Percentiles rank a stretch among this genome's conserved stretches.
Conservation (phyloP, 768 basidiomycete species). For the Termitomyces sp. region DNA sequence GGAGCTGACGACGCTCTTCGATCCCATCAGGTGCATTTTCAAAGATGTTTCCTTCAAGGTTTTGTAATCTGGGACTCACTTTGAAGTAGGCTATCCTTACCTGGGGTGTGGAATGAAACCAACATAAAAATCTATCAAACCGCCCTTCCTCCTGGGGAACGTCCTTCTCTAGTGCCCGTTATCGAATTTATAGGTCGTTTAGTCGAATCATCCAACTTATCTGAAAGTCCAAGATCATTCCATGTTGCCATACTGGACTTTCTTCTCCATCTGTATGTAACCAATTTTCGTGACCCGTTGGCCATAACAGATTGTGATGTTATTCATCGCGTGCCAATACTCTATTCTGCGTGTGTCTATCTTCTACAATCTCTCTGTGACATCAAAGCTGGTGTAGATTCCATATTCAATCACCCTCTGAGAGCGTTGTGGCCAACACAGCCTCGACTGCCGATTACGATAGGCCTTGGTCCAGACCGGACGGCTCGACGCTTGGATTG, state of each 20-base stretch:
- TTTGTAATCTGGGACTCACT: no score
- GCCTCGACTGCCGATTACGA: conserved; percentile 2
- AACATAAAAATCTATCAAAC: no score
- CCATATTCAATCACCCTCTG: conserved; percentile 5
- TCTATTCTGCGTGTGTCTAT: conserved; percentile 2
- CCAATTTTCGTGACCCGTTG: conserved; percentile 9
- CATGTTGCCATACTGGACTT: conserved; percentile 6
- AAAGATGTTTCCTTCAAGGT: no score
- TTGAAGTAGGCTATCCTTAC: no score
- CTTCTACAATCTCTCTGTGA: conserved; percentile 1
- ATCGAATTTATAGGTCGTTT: no score
- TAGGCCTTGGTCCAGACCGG: background rate
- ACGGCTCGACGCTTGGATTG: background rate
- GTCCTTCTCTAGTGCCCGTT: no score
- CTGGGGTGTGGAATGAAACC: no score
- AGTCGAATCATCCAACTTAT: no score
- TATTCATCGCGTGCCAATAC: background rate
- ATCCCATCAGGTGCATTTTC: no score
- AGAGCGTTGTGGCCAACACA: conserved; percentile 9
- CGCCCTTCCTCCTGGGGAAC: no score
- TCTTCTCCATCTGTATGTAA: conserved; percentile 8
- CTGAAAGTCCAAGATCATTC: no score
- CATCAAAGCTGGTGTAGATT: background rate
- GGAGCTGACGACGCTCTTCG: no score
- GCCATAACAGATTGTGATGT: conserved; percentile 6